Percentiles rank a stretch among this genome's conserved stretches.
Conservation (phyloP, 441 rosid species). For the Dalechampia spathulata region DNA sequence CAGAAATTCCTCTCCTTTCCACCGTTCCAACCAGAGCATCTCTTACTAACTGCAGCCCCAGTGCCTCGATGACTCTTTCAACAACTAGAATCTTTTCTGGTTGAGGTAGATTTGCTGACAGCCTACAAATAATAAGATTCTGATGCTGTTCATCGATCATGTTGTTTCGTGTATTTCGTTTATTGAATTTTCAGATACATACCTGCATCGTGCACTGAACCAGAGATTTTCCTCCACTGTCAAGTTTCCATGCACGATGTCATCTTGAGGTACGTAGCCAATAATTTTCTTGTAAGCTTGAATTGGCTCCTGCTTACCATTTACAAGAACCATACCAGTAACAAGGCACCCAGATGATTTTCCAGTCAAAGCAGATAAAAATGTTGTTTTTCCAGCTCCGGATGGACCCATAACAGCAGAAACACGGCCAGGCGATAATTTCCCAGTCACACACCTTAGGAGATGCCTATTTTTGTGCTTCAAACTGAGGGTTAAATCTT, state of each 20-base stretch:
- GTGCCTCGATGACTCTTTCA: conserved; percentile 85
- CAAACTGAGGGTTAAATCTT: conserved; percentile 73
- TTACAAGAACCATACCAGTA: conserved; percentile 66
- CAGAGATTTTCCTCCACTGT: conserved; percentile 93
- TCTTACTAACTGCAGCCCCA: conserved; percentile 74
- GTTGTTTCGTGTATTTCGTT: too few relatives aligned
- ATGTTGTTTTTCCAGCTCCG: conserved; percentile 99
- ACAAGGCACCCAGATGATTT: conserved; percentile 73
- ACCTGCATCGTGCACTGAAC: conserved; percentile 99
- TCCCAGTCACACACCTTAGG: conserved; percentile 83
- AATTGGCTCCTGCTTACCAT: conserved; percentile 72
- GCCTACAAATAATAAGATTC: conserved; percentile 30
- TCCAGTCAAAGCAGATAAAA: conserved; percentile 89
- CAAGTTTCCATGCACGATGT: conserved; percentile 96
- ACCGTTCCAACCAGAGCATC: conserved; percentile 94
- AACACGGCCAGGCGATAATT: conserved; percentile 80
- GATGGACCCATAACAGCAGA: conserved; percentile 99
- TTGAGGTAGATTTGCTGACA: conserved; percentile 67
- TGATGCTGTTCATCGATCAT: background rate
- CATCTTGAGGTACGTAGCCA: conserved; percentile 97
- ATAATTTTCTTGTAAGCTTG: conserved; percentile 82
- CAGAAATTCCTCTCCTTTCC: conserved; percentile 94
- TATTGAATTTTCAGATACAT: conserved; percentile 12
- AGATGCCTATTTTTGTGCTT: conserved; percentile 81
- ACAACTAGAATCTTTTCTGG: conserved; percentile 80